A percentile compares a stretch with the other conserved stretches of the same genome.
phyloP scores from a whole-genome alignment of 2,329 filamentous ascomycete species.

The Ploettnerulaceae sp. region DNA sequence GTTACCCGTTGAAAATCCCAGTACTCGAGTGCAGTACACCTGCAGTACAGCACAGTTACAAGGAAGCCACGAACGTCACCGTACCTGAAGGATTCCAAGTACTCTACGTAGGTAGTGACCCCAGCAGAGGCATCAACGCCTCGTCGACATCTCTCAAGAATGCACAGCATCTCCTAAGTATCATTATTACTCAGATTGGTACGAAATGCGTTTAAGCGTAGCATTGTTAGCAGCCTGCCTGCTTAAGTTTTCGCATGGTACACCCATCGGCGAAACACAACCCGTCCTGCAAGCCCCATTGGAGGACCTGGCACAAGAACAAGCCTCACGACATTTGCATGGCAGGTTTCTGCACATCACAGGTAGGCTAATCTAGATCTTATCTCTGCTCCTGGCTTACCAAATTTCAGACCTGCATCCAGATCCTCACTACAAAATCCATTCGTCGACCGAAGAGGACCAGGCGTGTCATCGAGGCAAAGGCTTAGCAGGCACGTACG shows the following conservation, averaged over 20 bases:
- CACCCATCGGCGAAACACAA: constrained; percentile 20
- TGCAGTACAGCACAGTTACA: too few relatives aligned
- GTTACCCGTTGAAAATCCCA: not conserved
- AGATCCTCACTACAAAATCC: constrained; percentile 78
- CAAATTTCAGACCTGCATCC: constrained; percentile 73
- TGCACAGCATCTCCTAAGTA: not conserved
- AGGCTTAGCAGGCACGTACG: constrained; percentile 75
- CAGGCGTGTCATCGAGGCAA: constrained; percentile 73
- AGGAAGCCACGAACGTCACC: constrained; percentile 7
- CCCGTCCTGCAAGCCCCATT: constrained; percentile 28
- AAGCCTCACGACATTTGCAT: constrained; percentile 43
- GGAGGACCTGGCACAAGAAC: constrained; percentile 25
- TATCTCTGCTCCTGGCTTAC: constrained; percentile 25
- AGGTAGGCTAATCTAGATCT: constrained; percentile 48
- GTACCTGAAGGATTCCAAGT: not conserved
- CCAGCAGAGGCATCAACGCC: not conserved
- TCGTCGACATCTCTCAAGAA: not conserved
- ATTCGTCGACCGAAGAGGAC: constrained; percentile 64
- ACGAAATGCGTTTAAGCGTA: constrained; percentile 22
- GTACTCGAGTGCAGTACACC: too few relatives aligned
- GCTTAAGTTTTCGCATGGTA: constrained; percentile 23
- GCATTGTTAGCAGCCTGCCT: constrained; percentile 25
- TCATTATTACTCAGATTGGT: constrained; percentile 15
- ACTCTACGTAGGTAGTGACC: not conserved
- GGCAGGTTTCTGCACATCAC: constrained; percentile 86